phyloP scores from a whole-genome alignment of 331 rosid species.

The Pyrus hybrid region DNA sequence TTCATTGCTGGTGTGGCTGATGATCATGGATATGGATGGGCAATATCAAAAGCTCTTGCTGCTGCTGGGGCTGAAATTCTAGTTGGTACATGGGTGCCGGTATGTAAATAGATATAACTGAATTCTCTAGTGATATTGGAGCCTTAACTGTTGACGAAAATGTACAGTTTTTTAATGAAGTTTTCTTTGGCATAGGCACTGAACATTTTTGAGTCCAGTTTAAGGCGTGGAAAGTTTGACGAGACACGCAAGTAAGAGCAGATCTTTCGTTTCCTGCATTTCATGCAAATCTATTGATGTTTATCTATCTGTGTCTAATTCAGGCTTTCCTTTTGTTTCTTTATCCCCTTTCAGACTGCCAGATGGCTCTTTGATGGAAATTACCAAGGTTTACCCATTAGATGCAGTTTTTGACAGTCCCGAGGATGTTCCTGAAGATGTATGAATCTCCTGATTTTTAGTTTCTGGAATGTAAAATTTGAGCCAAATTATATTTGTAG shows the following conservation, averaged over 20 bases:
- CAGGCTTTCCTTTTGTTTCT: neutral
- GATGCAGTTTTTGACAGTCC: slow-evolving; percentile 84
- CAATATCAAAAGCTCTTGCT: slow-evolving; percentile 82
- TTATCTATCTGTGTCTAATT: neutral
- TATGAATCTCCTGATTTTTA: slow-evolving; percentile 24
- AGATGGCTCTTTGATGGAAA: slow-evolving; percentile 83
- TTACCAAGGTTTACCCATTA: slow-evolving; percentile 79
- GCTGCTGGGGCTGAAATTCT: slow-evolving; percentile 96
- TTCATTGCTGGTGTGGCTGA: slow-evolving; percentile 38
- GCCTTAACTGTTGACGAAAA: neutral
- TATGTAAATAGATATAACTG: slow-evolving; percentile 28
- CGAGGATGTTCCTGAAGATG: slow-evolving; percentile 93
- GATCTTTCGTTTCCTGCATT: neutral
- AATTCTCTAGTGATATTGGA: neutral
- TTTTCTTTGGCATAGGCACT: slow-evolving; percentile 46
- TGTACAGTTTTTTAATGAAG: neutral
- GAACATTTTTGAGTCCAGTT: slow-evolving; percentile 88
- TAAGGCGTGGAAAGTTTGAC: slow-evolving; percentile 86
- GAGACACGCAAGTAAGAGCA: slow-evolving; percentile 63
- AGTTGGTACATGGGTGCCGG: slow-evolving; percentile 98
- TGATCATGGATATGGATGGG: slow-evolving; percentile 39
- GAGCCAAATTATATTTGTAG: neutral
- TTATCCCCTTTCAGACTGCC: slow-evolving; percentile 48
- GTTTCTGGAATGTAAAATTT: neutral
- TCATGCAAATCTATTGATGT: neutral